phyloP scores from a whole-genome alignment of 331 rosid genomes.

The Stylosanthes scabra region DNA sequence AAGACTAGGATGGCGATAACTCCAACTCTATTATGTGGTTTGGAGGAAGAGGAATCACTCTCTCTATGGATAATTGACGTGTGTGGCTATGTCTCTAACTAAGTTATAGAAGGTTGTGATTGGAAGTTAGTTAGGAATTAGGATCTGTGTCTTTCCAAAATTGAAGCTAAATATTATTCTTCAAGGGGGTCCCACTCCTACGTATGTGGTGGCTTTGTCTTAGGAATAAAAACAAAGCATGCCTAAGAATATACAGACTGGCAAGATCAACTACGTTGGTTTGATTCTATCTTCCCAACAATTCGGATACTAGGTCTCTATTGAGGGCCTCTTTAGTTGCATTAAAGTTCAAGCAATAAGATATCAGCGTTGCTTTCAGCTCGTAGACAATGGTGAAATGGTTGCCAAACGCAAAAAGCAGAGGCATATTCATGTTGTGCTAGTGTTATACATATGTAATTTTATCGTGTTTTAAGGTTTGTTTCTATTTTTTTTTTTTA shows the following conservation, averaged over 20 bases:
- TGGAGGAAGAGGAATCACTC: slow-evolving; percentile 38
- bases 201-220: slow-evolving; percentile 21
- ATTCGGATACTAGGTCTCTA: slow-evolving; percentile 17
- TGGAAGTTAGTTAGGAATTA: slow-evolving; percentile 16
- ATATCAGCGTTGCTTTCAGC: slow-evolving; percentile 2
- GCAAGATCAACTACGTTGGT: slow-evolving; percentile 23
- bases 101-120: slow-evolving; percentile 25
- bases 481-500: neutral
- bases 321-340: neutral
- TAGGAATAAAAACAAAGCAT: slow-evolving; percentile 19
- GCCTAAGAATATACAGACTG: slow-evolving; percentile 40
- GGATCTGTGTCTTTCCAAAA: slow-evolving; percentile 18
- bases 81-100: slow-evolving; percentile 37
- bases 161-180: slow-evolving; percentile 41
- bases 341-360: neutral
- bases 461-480: slow-evolving; percentile 13
- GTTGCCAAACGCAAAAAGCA: slow-evolving; percentile 8
- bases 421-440: slow-evolving; percentile 26
- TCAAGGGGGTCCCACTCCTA: slow-evolving; percentile 36
- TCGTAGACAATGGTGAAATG: neutral
- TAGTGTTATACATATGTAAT: neutral
- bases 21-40: slow-evolving; percentile 52
- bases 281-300: slow-evolving; percentile 28
- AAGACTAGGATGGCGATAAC: slow-evolving; percentile 13
- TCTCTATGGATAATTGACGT: slow-evolving; percentile 46